phyloP scores from a whole-genome alignment of 2,329 filamentous ascomycete genomes.

The Venturia effusa region DNA sequence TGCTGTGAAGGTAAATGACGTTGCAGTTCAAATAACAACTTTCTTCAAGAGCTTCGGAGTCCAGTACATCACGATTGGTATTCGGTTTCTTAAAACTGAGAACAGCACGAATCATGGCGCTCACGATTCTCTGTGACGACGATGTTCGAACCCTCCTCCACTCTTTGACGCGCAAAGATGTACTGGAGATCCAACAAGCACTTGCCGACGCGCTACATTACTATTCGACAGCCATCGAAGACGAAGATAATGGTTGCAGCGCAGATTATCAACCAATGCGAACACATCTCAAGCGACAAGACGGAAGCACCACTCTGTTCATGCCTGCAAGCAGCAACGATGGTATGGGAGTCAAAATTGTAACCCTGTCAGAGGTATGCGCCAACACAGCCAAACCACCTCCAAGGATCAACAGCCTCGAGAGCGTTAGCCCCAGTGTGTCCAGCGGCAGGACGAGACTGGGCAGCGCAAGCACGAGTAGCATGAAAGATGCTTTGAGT shows the following conservation, averaged over 20 bases:
- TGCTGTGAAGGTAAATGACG: neutral
- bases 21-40: neutral
- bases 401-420: constrained; percentile 17
- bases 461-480: constrained; percentile 10
- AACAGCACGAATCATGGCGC: constrained; percentile 23
- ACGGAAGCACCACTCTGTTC: constrained; percentile 54
- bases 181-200: constrained; percentile 44
- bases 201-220: constrained; percentile 51
- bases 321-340: constrained; percentile 54
- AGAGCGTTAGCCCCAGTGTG: constrained; percentile 23
- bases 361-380: constrained; percentile 37
- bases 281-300: constrained; percentile 47
- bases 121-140: constrained; percentile 47
- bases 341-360: constrained; percentile 54
- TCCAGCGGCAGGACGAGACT: constrained; percentile 16
- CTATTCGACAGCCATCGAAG: constrained; percentile 53
- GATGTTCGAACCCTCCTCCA: constrained; percentile 46
- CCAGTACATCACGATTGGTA: neutral
- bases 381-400: constrained; percentile 16
- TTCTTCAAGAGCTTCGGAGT: neutral
- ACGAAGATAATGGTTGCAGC: constrained; percentile 42
- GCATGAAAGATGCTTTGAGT: neutral
- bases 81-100: neutral
- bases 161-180: constrained; percentile 45
- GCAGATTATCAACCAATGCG: constrained; percentile 51